Conservation (phyloP, 2,329 filamentous ascomycete genomes). For the Polychaeton citri region DNA sequence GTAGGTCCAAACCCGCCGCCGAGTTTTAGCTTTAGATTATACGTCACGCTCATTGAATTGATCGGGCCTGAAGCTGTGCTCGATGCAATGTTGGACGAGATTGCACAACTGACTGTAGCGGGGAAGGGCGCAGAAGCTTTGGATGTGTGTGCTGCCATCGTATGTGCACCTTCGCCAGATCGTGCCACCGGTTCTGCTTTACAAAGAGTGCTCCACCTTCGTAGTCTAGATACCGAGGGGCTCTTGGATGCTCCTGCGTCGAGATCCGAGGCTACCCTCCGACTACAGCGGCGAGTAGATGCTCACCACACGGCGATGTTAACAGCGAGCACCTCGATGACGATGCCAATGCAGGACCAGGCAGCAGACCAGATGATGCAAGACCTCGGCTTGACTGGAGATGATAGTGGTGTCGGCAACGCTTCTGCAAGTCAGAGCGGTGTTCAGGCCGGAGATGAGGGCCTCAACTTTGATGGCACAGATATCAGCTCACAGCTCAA, state of each 20-base stretch:
- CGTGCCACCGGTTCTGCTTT: neutral
- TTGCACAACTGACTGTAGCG: constrained; percentile 47
- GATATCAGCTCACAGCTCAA: constrained; percentile 9
- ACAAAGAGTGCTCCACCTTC: neutral
- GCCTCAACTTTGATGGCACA: constrained; percentile 6
- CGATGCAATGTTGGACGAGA: constrained; percentile 51
- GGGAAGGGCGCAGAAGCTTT: constrained; percentile 49
- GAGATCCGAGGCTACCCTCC: constrained; percentile 35
- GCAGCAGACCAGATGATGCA: constrained; percentile 21
- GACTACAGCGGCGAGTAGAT: constrained; percentile 18
- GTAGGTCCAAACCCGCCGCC: constrained; percentile 41
- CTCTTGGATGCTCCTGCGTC: constrained; percentile 46
- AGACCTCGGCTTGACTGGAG: constrained; percentile 18
- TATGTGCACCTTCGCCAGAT: constrained; percentile 45
- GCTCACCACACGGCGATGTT: constrained; percentile 46
- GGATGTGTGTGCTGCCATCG: constrained; percentile 54
- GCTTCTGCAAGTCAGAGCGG: constrained; percentile 1
- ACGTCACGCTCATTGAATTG: constrained; percentile 47
- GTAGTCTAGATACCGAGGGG: constrained; percentile 29
- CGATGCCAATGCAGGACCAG: constrained; percentile 13
- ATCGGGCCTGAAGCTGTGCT: constrained; percentile 51
- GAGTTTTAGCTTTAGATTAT: constrained; percentile 58
- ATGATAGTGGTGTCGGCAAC: constrained; percentile 5
- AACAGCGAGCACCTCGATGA: constrained; percentile 25
- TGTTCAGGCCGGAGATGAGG: constrained; percentile 1